Evolutionary conservation across 768 basidiomycete species (phyloP).

Genomic region (Sarcodon aspratus): DNA sequence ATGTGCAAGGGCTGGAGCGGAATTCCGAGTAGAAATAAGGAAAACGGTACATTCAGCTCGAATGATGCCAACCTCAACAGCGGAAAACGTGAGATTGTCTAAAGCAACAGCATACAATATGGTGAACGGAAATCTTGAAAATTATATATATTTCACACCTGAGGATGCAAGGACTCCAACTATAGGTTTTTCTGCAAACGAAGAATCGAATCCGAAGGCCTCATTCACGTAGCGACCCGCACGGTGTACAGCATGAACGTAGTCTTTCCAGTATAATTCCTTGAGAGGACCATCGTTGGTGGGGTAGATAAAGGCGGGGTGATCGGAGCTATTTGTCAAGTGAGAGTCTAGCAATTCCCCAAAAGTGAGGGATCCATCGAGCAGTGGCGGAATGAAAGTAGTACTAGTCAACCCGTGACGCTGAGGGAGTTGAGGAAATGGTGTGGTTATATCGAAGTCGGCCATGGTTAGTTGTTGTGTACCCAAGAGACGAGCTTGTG

Average conservation of each 20-base stretch:
- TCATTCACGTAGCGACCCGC: constrained; percentile 5
- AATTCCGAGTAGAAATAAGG: constrained; percentile 23
- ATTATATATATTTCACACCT: constrained; percentile 7
- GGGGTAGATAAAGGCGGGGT: constrained; percentile 19
- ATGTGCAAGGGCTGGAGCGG: constrained; percentile 22
- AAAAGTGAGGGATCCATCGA: constrained; percentile 20
- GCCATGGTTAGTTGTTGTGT: no score
- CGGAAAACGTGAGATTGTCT: constrained; percentile 19
- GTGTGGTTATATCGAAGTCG: no score
- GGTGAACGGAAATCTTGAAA: background rate
- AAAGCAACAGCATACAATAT: background rate
- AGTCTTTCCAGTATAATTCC: constrained; percentile 7
- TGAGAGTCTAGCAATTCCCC: constrained; percentile 24
- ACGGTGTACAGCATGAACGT: constrained; percentile 4
- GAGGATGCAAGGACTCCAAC: constrained; percentile 16
- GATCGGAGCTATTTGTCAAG: constrained; percentile 12
- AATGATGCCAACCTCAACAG: background rate
- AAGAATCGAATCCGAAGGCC: constrained; percentile 2
- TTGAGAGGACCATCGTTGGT: constrained; percentile 6
- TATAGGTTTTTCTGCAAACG: constrained; percentile 7
- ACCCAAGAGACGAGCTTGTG: no score
- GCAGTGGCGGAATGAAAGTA: constrained; percentile 21
- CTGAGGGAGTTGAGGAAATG: constrained; percentile 6
- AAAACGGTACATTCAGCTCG: constrained; percentile 13
- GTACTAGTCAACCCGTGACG: constrained; percentile 16